Base-by-base conservation (phyloP, 352 stramenopile genomes). In the Halophytophthora batemanensis region DNA sequence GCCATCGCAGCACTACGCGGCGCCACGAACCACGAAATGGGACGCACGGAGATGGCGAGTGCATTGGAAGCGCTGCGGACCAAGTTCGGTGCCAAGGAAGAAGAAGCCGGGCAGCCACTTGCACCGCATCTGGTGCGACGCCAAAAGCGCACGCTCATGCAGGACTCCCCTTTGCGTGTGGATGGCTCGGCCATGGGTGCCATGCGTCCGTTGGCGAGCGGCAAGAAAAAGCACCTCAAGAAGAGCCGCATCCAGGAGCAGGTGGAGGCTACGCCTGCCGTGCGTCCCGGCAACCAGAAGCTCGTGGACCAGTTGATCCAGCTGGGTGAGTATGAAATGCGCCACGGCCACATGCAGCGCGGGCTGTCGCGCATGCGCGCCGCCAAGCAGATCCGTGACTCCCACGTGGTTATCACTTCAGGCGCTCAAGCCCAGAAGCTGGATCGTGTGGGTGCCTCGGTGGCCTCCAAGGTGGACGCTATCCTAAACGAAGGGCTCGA, bases 271-370 rank as follows among this genome's bases (percentile, higher is more conserved):
- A 54, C 51, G n/a, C 71, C 60, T 4, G 77, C 74, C 1, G 46
- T 29, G 22, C 45, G 52, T 21, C 19, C 25, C 5, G 70, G 84
- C 37, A 91, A 91, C 59, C 75, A 89, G 50, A 17, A 57, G 18
- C 59, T 91, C 2, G 77, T 89, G 25, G 66, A 89, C 23, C 59
- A 81, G 45, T 45, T 91, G 3, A 48, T 84, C 40, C 45, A 77
- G 39, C 54, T 91, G 14, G 77, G 73, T 15, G 64, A 86, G 37
- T 86, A 71, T 19, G 80, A 91, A 31, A 56, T 84, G 53, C 37
- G 53, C 13, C 56, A 62, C 6, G 71, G 76, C 1, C 59, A 71
- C 45, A 65, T 69, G 2, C 77, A 88, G 55, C 71, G 76, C 11
- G 77, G 77, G 6, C 48, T 82, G 2, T 57, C 80, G 3, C 77